Evolutionary conservation across 2,329 filamentous ascomycete species (phyloP).

Genomic region (Boeremia exigua): DNA sequence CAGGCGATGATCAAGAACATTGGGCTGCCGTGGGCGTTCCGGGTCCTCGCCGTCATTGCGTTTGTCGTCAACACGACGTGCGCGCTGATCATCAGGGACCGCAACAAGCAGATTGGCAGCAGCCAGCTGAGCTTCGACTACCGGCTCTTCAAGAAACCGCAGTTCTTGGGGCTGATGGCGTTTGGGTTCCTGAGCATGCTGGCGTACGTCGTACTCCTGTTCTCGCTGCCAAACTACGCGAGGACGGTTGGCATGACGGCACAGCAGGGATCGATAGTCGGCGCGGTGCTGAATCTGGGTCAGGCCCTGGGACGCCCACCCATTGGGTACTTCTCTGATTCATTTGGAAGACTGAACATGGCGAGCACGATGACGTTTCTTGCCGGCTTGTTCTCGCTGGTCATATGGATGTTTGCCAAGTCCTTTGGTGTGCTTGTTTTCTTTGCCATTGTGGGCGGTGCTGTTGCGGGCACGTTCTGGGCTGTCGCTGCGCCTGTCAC

Average conservation of each 20-base stretch:
- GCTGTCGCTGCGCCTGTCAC: conserved; percentile 69
- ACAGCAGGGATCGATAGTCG: conserved; percentile 71
- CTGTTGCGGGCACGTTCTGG: conserved; percentile 74
- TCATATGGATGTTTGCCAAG: conserved; percentile 75
- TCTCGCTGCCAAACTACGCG: conserved; percentile 76
- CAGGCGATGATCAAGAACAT: conserved; percentile 72
- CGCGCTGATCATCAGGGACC: conserved; percentile 69
- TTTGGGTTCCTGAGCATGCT: conserved; percentile 77
- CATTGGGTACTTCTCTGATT: conserved; percentile 75
- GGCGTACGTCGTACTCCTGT: conserved; percentile 77
- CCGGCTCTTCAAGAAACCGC: conserved; percentile 63
- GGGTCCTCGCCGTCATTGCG: conserved; percentile 68
- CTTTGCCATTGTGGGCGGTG: conserved; percentile 70
- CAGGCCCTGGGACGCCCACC: conserved; percentile 72
- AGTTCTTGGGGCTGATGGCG: conserved; percentile 69
- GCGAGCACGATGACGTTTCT: conserved; percentile 69
- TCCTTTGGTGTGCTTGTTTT: conserved; percentile 72
- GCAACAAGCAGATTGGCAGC: conserved; percentile 74
- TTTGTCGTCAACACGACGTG: conserved; percentile 70
- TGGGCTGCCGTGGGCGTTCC: conserved; percentile 70
- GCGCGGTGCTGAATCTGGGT: conserved; percentile 73
- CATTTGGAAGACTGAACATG: conserved; percentile 75
- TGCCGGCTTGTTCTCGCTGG: conserved; percentile 68
- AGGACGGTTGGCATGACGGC: conserved; percentile 70
- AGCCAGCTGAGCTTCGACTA: conserved; percentile 58